A percentile compares a stretch with the other conserved stretches of the same genome.
Evolutionary conservation across 306 rosid species (phyloP).

Genomic region (Cucumis melo): DNA sequence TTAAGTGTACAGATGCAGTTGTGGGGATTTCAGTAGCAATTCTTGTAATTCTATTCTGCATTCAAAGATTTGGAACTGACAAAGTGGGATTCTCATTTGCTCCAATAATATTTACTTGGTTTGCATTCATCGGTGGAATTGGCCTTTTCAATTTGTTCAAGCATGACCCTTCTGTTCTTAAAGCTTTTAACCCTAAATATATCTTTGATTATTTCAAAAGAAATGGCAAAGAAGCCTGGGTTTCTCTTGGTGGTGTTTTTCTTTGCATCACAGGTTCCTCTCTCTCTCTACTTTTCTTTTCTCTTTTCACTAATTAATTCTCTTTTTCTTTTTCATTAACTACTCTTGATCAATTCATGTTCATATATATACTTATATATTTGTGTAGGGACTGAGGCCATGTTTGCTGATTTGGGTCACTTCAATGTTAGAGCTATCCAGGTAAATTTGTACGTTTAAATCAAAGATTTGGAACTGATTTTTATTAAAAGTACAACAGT

Average conservation of each 20-base stretch:
- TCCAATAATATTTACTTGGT: conserved; percentile 40
- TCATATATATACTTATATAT: not conserved
- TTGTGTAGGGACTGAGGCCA: conserved; percentile 61
- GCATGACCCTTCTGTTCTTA: conserved; percentile 25
- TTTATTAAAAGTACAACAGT: too few relatives aligned
- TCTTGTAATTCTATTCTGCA: conserved; percentile 22
- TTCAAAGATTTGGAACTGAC: conserved; percentile 50
- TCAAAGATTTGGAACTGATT: too few relatives aligned
- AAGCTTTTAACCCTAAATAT: conserved; percentile 46
- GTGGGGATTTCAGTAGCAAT: conserved; percentile 41
- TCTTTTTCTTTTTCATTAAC: not conserved
- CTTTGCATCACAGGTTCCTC: conserved; percentile 38
- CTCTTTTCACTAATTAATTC: not conserved
- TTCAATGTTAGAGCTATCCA: conserved; percentile 58
- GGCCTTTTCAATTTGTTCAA: conserved; percentile 50
- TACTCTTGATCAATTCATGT: not conserved
- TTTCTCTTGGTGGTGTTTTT: conserved; percentile 51
- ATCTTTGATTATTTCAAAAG: conserved; percentile 30
- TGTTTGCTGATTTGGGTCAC: conserved; percentile 96
- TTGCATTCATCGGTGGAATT: conserved; percentile 32
- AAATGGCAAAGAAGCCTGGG: conserved; percentile 40
- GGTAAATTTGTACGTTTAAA: conserved; percentile 12
- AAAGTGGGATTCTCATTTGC: conserved; percentile 50
- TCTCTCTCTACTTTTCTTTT: too few relatives aligned
- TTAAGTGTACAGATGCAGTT: conserved; percentile 20